These are phyloP conservation scores for Calophaca sinica DNA, from an alignment of 306 rosid genomes.

Conservation along the genomic window DNA sequence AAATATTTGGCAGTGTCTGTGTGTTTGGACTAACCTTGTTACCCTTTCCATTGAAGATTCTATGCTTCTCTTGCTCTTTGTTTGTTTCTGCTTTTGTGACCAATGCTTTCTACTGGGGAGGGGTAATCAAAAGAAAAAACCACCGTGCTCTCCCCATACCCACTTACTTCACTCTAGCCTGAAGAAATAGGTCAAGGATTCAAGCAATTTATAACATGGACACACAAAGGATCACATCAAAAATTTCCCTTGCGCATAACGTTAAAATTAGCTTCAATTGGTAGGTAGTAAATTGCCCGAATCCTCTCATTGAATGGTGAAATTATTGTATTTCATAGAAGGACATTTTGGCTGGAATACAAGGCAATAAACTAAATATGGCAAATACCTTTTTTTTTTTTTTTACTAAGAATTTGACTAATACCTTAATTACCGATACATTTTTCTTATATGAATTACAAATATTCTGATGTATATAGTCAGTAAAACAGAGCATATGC, in stretches of 20 bases:
- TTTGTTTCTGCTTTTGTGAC: not conserved
- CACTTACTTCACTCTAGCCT: not conserved
- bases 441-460: not conserved
- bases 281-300: slow-evolving; percentile 35
- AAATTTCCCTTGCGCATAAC: slow-evolving; percentile 21
- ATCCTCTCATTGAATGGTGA: slow-evolving; percentile 33
- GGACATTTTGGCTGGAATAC: not conserved
- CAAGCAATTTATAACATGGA: slow-evolving; percentile 34
- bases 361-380: slow-evolving; percentile 7
- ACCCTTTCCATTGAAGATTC: slow-evolving; percentile 43
- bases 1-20: slow-evolving; percentile 42
- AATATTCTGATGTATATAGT: not conserved
- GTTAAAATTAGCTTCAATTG: slow-evolving; percentile 7
- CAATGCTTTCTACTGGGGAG: slow-evolving; percentile 22
- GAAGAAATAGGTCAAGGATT: slow-evolving; percentile 28
- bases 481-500: too few relatives aligned
- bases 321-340: slow-evolving; percentile 19
- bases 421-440: not conserved
- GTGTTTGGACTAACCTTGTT: slow-evolving; percentile 43
- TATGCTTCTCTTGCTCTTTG: slow-evolving; percentile 21
- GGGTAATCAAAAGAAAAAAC: not conserved
- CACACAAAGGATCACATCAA: not conserved
- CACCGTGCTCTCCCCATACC: not conserved
- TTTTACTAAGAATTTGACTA: too few relatives aligned
- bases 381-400: not conserved